Percentiles rank a stretch among this genome's conserved stretches.
phyloP scores from a whole-genome alignment of 192 early-diverging fungal species.

The Fimicolochytrium jonesii region DNA sequence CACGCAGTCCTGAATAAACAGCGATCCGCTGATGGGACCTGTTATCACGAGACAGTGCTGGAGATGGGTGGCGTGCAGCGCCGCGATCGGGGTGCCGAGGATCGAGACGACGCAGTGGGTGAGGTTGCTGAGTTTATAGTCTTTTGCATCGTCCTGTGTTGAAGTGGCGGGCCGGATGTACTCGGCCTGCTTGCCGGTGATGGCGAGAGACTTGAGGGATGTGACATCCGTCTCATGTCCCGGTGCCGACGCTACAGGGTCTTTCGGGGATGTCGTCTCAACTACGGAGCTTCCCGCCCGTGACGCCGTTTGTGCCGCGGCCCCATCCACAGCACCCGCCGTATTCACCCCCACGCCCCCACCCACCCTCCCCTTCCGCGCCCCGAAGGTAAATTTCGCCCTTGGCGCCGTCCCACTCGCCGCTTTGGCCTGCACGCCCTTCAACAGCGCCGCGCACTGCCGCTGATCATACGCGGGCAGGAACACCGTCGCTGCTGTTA shows the following conservation, averaged over 20 bases:
- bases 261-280: neutral
- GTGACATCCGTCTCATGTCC: too few species aligned
- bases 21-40: constrained; percentile 65
- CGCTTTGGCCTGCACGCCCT: constrained; percentile 43
- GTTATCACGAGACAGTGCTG: constrained; percentile 61
- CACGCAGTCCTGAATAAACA: constrained; percentile 63
- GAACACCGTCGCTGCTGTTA: constrained; percentile 59
- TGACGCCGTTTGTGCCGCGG: neutral
- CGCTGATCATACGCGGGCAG: constrained; percentile 69
- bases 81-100: constrained; percentile 50
- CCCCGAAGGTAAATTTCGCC: constrained; percentile 55
- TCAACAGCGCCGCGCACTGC: constrained; percentile 38
- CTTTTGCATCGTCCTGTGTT: constrained; percentile 15
- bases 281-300: neutral
- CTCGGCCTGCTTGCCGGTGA: neutral
- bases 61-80: constrained; percentile 75
- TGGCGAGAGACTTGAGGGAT: neutral
- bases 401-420: constrained; percentile 31
- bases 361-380: neutral
- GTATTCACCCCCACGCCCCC: neutral
- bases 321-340: neutral
- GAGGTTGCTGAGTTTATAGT: constrained; percentile 59
- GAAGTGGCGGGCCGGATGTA: neutral
- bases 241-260: neutral
- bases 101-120: constrained; percentile 63